These are phyloP conservation scores for Sclerotinia nivalis DNA, from an alignment of 2,329 filamentous ascomycete genomes.

Conservation along the genomic window DNA sequence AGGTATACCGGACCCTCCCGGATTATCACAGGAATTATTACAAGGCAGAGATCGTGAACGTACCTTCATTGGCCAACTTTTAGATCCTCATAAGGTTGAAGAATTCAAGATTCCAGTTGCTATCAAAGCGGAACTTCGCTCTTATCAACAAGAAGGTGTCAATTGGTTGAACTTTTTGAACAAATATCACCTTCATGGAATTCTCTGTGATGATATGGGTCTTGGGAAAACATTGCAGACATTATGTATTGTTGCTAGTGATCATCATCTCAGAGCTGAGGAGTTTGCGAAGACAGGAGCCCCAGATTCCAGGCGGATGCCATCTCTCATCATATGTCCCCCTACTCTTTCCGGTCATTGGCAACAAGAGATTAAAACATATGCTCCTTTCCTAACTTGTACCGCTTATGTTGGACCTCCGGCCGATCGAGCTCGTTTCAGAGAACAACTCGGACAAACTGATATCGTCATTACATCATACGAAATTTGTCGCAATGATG, in stretches of 20 bases:
- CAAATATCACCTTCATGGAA: slow-evolving; percentile 95
- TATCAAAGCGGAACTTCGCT: slow-evolving; percentile 94
- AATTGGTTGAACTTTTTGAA: slow-evolving; percentile 99
- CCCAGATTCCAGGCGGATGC: slow-evolving; percentile 74
- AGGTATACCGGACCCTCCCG: slow-evolving; percentile 94
- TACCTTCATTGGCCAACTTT: slow-evolving; percentile 93
- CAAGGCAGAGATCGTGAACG: slow-evolving; percentile 90
- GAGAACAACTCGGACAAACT: slow-evolving; percentile 68
- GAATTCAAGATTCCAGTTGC: slow-evolving; percentile 89
- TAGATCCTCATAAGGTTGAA: slow-evolving; percentile 96
- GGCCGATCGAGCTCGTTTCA: slow-evolving; percentile 71
- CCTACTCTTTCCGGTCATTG: slow-evolving; percentile 96
- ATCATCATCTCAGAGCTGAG: slow-evolving; percentile 90
- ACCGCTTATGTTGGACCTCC: slow-evolving; percentile 91
- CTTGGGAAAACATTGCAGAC: slow-evolving; percentile 97
- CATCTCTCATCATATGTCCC: slow-evolving; percentile 93
- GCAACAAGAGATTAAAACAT: slow-evolving; percentile 96
- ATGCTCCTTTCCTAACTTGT: slow-evolving; percentile 89
- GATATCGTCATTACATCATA: slow-evolving; percentile 98
- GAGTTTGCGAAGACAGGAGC: slow-evolving; percentile 83
- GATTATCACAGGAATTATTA: slow-evolving; percentile 83
- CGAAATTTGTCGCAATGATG: slow-evolving; percentile 94
- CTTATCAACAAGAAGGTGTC: slow-evolving; percentile 97
- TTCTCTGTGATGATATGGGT: slow-evolving; percentile 99
- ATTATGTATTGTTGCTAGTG: slow-evolving; percentile 95